Evolutionary conservation across 805 yeast species (phyloP), one percentile per base, ranked within the genome.

Genomic region (Teunomyces panamensis): DNA sequence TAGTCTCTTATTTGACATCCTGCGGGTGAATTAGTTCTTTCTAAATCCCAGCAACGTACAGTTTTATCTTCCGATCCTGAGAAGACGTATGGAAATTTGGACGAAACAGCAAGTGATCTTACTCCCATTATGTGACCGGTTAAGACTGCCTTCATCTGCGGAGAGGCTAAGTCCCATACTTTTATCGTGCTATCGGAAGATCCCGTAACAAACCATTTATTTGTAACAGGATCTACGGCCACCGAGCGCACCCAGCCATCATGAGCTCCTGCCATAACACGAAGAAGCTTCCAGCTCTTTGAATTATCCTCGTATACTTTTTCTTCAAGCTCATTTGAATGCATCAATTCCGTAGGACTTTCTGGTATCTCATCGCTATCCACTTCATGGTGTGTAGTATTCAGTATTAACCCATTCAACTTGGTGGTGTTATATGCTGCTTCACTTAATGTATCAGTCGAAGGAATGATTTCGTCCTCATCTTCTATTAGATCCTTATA

Each of bases 21-120:
- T 10, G 68, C 59, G 1, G 63, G 51, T 2, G 88, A 81, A 55
- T 81, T 81, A 57, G 91, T 89, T 58, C 83, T 80, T 64, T 92
- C 98, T 55, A 94, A 74, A 70, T 94, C 99, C 97, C 98, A 94
- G 65, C 98, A 91, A 61, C 89, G 82, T 8, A 90, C 89, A 24
- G 90, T 77, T 63, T 91, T 91, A 64, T 94, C 99, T 61, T 94
- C 98, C 39, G 96, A 87, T 20, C 94, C 91, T 10, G 92, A 81
- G 63, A 91, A 94, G 72, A 94, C 69, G 64, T 92, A 92, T 0
- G 98, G 97, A 61, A 84, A 89, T 46, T 86, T 72, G 2, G 76
- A 71, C 0, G 96, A 87, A 0, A 92, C 78, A 0, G 77, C 83
- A 11, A 94, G 59, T 2, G 89, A 86, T 47, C 97, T 68, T 0